Conservation (phyloP, 768 basidiomycete species). For the Dentipellis fragilis region DNA sequence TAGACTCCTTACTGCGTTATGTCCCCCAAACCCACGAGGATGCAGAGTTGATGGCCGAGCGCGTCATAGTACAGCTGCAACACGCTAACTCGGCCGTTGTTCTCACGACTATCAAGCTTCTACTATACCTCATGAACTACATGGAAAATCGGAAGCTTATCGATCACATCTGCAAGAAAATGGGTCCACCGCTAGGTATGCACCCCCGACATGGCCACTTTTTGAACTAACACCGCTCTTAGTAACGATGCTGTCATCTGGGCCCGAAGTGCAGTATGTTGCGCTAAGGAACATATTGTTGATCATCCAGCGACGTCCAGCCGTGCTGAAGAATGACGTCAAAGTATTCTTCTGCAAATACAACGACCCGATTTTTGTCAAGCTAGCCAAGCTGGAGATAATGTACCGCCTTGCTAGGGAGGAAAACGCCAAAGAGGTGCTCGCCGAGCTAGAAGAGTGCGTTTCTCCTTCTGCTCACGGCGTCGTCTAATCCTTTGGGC, state of each 20-base stretch:
- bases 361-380: conserved; percentile 98
- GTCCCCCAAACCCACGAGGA: conserved; percentile 85
- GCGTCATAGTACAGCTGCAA: conserved; percentile 85
- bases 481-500: neutral
- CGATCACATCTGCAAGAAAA: conserved; percentile 90
- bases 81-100: conserved; percentile 99
- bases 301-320: conserved; percentile 90
- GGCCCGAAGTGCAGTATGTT: conserved; percentile 98
- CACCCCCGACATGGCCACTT: neutral
- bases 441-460: conserved; percentile 92
- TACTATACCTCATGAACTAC: conserved; percentile 98
- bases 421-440: conserved; percentile 85
- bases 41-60: conserved; percentile 92
- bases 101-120: conserved; percentile 91
- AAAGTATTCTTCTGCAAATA: conserved; percentile 99
- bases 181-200: conserved; percentile 92
- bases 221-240: neutral
- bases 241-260: conserved; percentile 95
- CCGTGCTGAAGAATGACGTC: conserved; percentile 92
- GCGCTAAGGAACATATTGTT: conserved; percentile 92
- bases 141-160: conserved; percentile 85
- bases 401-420: conserved; percentile 97
- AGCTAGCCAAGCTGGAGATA: conserved; percentile 95
- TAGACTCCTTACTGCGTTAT: conserved; percentile 88
- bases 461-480: conserved; percentile 15